Conservation (phyloP, 306 rosid genomes). For the peach (Prunus persica) region Prunus_persica_NCBIv2 NC_034015.1:20753501-20754000, state of each 20-base stretch:
- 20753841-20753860: conserved; percentile 35
- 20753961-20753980: conserved; percentile 74
- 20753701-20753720: conserved; percentile 41
- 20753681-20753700: conserved; percentile 79
- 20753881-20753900: conserved; percentile 79
- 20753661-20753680: conserved; percentile 76
- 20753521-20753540: conserved; percentile 47
- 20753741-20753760: conserved; percentile 62
- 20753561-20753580: conserved; percentile 59
- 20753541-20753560: conserved; percentile 60
- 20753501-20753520: conserved; percentile 76
- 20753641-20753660: conserved; percentile 54
- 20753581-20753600: conserved; percentile 82
- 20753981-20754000: conserved; percentile 58
- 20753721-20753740: conserved; percentile 55
- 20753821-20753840: no score
- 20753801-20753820: conserved; percentile 76
- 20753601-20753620: conserved; percentile 78
- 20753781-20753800: conserved; percentile 68
- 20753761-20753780: conserved; percentile 49
- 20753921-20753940: conserved; percentile 56
- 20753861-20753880: conserved; percentile 60
- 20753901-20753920: conserved; percentile 57
- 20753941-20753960: conserved; percentile 52
- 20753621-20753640: conserved; percentile 63